Percentiles rank a stretch among this genome's conserved stretches.
phyloP scores from a whole-genome alignment of 768 basidiomycete species.

The Suillus decipiens region DNA sequence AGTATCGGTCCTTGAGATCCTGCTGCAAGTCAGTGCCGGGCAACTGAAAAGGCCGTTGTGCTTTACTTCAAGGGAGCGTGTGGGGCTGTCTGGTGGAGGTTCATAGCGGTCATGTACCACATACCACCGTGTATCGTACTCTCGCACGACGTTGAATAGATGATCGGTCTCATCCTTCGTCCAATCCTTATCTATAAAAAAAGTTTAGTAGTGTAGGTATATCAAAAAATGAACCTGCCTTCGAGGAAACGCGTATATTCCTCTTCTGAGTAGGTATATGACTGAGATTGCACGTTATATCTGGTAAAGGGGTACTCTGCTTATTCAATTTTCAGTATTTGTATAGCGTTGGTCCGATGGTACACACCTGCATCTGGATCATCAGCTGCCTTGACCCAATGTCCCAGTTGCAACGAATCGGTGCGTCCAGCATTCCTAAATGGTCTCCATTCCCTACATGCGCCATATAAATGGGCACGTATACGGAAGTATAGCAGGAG shows the following conservation, averaged over 20 bases:
- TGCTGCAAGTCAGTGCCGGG: constrained; percentile 29
- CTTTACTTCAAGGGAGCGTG: constrained; percentile 69
- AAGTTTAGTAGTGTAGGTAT: neutral
- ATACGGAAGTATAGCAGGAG: constrained; percentile 4
- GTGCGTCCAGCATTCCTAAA: constrained; percentile 75
- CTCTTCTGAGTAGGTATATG: constrained; percentile 77
- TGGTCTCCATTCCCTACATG: constrained; percentile 67
- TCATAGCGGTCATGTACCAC: constrained; percentile 91
- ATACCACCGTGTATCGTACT: constrained; percentile 89
- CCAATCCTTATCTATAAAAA: constrained; percentile 73
- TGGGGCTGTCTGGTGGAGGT: constrained; percentile 53
- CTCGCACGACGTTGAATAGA: constrained; percentile 74
- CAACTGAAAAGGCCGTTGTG: neutral
- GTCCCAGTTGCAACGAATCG: constrained; percentile 69
- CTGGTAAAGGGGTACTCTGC: constrained; percentile 80
- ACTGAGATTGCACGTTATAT: constrained; percentile 70
- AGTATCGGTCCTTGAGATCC: constrained; percentile 96
- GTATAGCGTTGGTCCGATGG: neutral
- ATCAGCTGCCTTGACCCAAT: constrained; percentile 76
- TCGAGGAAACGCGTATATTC: constrained; percentile 83
- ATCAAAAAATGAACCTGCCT: constrained; percentile 44
- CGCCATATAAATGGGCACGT: neutral
- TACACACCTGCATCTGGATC: constrained; percentile 57
- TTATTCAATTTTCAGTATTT: neutral
- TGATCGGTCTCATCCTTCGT: constrained; percentile 93